These are phyloP conservation scores for Melampsora medusae DNA, from an alignment of 1,284 basidiomycete species.

Conservation along the genomic window DNA sequence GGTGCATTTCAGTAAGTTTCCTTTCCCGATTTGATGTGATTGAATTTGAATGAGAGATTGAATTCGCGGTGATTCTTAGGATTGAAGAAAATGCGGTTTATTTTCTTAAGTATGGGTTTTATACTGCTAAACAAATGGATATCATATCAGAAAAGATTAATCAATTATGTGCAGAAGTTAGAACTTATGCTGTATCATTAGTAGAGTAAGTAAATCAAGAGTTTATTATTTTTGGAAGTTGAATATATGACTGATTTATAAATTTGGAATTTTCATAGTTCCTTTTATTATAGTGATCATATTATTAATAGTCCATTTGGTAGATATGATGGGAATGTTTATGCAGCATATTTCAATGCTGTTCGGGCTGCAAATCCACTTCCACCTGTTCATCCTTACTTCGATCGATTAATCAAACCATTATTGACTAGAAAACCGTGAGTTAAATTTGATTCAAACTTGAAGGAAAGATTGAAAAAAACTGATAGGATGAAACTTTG, in stretches of 20 bases:
- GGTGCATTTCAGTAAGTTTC: slow-evolving; percentile 37
- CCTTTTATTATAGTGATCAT: slow-evolving; percentile 62
- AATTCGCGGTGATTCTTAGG: neutral
- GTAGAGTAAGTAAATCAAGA: slow-evolving; percentile 17
- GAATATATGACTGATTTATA: neutral
- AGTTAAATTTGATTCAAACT: slow-evolving; percentile 50
- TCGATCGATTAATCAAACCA: slow-evolving; percentile 61
- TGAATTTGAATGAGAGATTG: neutral
- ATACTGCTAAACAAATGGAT: slow-evolving; percentile 58
- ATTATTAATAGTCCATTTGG: slow-evolving; percentile 63
- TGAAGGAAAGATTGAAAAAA: slow-evolving; percentile 55
- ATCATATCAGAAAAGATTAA: slow-evolving; percentile 57
- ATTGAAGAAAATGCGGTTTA: slow-evolving; percentile 43
- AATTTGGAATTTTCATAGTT: slow-evolving; percentile 56
- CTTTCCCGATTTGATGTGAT: neutral
- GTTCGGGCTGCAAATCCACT: slow-evolving; percentile 54
- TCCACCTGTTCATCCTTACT: slow-evolving; percentile 59
- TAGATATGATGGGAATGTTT: slow-evolving; percentile 58
- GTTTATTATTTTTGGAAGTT: neutral
- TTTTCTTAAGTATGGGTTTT: slow-evolving; percentile 51
- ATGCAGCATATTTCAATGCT: slow-evolving; percentile 60
- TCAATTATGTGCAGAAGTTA: slow-evolving; percentile 58
- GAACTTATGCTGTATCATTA: slow-evolving; percentile 55
- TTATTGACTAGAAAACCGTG: slow-evolving; percentile 58
- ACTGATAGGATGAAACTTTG: neutral